Evolutionary conservation across 495 filamentous ascomycete species (phyloP), one percentile per base, ranked within the genome.

Genomic region (Penicillium verhagenii): DNA sequence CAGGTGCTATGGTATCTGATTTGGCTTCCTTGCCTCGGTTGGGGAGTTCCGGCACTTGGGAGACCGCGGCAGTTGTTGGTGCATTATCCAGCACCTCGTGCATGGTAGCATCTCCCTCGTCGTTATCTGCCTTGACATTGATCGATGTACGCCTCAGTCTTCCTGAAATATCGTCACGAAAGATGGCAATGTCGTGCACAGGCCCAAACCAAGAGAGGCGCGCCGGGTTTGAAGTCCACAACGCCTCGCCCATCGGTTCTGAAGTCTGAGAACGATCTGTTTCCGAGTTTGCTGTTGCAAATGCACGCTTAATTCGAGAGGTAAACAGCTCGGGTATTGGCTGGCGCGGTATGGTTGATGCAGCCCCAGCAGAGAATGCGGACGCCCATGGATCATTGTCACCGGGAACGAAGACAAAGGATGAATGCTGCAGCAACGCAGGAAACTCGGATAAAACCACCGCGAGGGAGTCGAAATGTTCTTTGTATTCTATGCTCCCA

Each of bases 381-480:
- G 91, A 93, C 21, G 84, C 74, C 94, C 94, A 98, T 10, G 92
- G 91, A 66, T 98, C 94, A 67, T 96, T 95, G 66, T 97, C 93
- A 37, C 93, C 93, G 2, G 94, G 94, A 0, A 98, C 88, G 60
- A 97, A 96, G 11, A 96, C 72, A 59, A 96, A 95, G 0, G 89
- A 92, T 2, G 89, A 85, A 18, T 79, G 74, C 29, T 86, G 84
- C n/a, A 96, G 79, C 6, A 97, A 75, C 0, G 79, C 77, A n/a
- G 89, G 91, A 68, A 90, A 96, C 38, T 97, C 91, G 7, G 88
- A 78, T n/a, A 98, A 73, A 1, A 88, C 80, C 14, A 86, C 82
- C 2, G 94, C 92, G 16, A 98, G 81, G 5, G 83, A 80, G 72
- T 97, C 89, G 63, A 96, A 97, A 65, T 85, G 86, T 68, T 97